Conservation (phyloP, 257 asterid species). For the Przewalskia tangutica region DNA sequence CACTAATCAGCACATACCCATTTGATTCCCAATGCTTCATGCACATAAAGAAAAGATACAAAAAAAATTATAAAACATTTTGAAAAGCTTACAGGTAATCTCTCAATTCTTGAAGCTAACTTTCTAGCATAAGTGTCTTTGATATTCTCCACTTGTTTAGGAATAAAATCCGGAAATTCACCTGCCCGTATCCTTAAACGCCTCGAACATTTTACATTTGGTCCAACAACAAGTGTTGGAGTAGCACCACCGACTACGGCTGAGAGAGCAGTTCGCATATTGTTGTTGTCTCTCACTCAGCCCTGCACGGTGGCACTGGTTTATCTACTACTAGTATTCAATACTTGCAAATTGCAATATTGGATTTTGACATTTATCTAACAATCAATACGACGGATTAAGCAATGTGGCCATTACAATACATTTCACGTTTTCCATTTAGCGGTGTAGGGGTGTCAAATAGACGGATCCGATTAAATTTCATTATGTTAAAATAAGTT, state of each 20-base stretch:
- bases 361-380: too few relatives aligned
- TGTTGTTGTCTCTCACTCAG: too few relatives aligned
- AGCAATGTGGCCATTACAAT: too few relatives aligned
- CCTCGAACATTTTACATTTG: background rate
- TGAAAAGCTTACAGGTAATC: constrained; percentile 38
- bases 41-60: background rate
- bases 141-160: constrained; percentile 34
- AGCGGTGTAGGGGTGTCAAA: too few relatives aligned
- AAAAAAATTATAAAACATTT: background rate
- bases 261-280: background rate
- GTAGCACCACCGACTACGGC: background rate
- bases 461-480: too few relatives aligned
- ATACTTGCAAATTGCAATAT: too few relatives aligned
- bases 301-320: background rate
- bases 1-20: background rate
- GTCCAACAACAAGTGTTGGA: background rate
- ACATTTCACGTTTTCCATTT: too few relatives aligned
- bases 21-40: background rate
- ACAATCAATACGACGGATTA: too few relatives aligned
- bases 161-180: constrained; percentile 36
- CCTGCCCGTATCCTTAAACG: constrained; percentile 19
- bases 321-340: background rate
- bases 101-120: constrained; percentile 63
- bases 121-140: constrained; percentile 63
- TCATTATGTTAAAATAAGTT: too few relatives aligned